Conservation (phyloP, 2,329 filamentous ascomycete species). For the Phaeosphaeriaceae sp. region DNA sequence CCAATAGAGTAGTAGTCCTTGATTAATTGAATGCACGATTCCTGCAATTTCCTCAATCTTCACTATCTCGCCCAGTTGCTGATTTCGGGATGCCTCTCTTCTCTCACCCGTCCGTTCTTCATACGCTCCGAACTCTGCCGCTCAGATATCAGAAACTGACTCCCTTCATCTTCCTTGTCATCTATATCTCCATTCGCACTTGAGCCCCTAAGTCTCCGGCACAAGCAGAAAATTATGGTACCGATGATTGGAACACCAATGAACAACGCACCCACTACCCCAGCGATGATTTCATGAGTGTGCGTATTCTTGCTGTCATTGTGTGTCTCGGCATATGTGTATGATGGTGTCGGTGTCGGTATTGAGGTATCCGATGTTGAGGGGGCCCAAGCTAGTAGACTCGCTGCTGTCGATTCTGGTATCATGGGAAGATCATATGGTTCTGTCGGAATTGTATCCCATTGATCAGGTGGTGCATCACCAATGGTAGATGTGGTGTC, state of each 20-base stretch:
- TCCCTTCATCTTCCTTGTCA: neutral
- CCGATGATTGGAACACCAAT: neutral
- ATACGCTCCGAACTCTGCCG: neutral
- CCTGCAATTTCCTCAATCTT: too few species aligned
- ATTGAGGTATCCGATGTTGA: neutral
- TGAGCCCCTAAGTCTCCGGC: neutral
- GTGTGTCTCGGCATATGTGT: constrained; percentile 1
- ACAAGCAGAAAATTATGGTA: neutral
- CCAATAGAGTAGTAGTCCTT: too few species aligned
- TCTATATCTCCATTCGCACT: neutral
- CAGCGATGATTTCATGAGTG: neutral
- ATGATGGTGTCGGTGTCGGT: neutral
- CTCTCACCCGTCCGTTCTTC: neutral
- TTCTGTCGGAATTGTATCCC: neutral
- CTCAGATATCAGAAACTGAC: neutral
- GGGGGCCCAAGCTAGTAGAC: neutral
- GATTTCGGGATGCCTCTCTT: neutral
- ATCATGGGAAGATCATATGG: neutral
- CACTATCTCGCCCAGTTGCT: too few species aligned
- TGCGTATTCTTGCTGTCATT: constrained; percentile 3
- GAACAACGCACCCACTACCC: neutral
- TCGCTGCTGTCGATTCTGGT: neutral
- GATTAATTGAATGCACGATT: too few species aligned
- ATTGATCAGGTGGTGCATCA: neutral
- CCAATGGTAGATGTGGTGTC: neutral